Base-by-base conservation (phyloP, 2,329 filamentous ascomycete genomes). In the Davidsoniella virescens region DNA sequence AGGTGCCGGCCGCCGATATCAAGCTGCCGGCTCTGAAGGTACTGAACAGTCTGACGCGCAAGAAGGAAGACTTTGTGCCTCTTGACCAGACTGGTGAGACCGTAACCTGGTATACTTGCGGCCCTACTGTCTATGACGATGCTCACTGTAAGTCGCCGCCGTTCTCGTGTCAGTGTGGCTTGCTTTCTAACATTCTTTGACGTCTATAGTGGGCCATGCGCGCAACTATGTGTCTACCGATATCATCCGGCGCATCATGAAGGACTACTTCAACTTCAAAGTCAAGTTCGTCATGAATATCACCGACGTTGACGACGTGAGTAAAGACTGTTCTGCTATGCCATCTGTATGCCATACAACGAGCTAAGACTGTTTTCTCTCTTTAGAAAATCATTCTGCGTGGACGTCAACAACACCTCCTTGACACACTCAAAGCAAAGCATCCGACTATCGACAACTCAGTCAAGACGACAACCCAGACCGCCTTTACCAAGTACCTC, bases 231-330 rank as follows among this genome's bases (percentile, higher is more conserved):
- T 94, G 55, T 85, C 82, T 46, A 90, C 85, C 43, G 87, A 94
- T 64, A 87, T 94, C 56, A 80, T 94, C 57, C 76, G 87, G 54
- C 79, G 87, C 59, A 85, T 94, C 58, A 67, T 94, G 64, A 71
- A 75, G 59, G 79, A 90, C 63, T 90, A 92, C 65, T 93, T 94
- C 63, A 77, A 78, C 54, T 92, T 84, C 63, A 70, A 87, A 40
- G 77, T 94, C 56, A 78, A 80, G 54, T 94, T 93, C 66, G 84
- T 94, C 56, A 92, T 93, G 82, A 94, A 94, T 66, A 87, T 92
- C 55, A 94, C 87, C 25, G 87, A 90, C 59, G 75, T 90, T 38
- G 83, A 87, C 57, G 80, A 84, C 78, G 59, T 55, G 60, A 38
- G 48, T 42, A 25, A 16, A 16, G 44, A 23, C 4, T 33, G 29